Evolutionary conservation across 2,329 filamentous ascomycete genomes (phyloP), one percentile per base, ranked within the genome.

Genomic region (Arthroderma sp.): DNA sequence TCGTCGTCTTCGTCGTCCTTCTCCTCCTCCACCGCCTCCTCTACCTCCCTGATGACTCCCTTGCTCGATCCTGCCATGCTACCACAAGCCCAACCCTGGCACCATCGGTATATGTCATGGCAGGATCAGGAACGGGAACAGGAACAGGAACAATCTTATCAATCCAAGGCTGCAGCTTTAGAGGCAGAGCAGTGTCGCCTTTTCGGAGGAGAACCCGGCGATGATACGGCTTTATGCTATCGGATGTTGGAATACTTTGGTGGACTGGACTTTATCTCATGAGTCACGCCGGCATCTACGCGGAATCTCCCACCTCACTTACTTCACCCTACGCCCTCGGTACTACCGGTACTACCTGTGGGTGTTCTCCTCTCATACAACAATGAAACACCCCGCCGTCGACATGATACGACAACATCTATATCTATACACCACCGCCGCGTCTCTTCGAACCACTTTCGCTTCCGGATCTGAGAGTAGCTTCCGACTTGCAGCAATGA

Each of bases 181-280:
- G 61, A 68, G 51, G 58, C 54, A 33, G 64, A 69, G 44, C 66
- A 65, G 49, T 67, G 56, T 53, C 66, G 68, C 45, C 57, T 69
- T 3, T 69, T 68, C 50, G 66, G 66, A 28, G 66, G 65, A 8
- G 65, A 66, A 50, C 62, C 65, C 10, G 65, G 64, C 30, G 66
- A 68, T 48, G 65, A 68, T 48, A 53, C 62, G 48, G 58, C 51
- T 45, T 60, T 72, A 37, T 70, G 68, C 54, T 66, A 66, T 53
- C 63, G 64, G 45, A 72, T 72, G 69, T 58, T 70, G 48, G 68
- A 70, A 51, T 69, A 67, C 45, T 71, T 71, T 47, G 66, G 59
- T 52, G 65, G 65, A 44, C 63, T 72, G 52, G 68, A 71, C 50
- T 72, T 68, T 55, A 66, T 71, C 48, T 57, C 58, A 59, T 65